Conservation (phyloP, 179 eudicot genomes). For the Beta corolliflora region DNA sequence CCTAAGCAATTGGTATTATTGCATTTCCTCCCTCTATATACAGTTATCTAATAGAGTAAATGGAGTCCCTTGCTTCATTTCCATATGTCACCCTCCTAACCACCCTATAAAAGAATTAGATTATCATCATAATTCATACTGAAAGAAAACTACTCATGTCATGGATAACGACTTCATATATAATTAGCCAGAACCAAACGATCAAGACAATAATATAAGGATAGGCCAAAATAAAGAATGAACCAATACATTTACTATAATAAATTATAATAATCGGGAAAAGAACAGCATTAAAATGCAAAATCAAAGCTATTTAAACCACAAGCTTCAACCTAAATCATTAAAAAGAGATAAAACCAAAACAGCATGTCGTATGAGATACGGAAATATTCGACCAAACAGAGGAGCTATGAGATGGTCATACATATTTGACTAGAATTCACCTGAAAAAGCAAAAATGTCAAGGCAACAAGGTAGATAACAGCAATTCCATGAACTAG, state of each 20-base stretch:
- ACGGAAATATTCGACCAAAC: conserved; percentile 7
- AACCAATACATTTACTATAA: neutral
- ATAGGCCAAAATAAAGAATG: neutral
- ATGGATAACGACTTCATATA: neutral
- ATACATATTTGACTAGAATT: conserved; percentile 1
- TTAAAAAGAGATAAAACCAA: neutral
- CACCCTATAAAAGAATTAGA: neutral
- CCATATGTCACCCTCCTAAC: neutral
- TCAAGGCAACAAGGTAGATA: conserved; percentile 86
- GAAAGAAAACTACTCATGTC: neutral
- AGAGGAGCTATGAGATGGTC: neutral
- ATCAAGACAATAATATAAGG: neutral
- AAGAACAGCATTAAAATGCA: neutral
- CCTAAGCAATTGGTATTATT: neutral
- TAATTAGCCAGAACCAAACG: neutral
- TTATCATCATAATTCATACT: conserved; percentile 1
- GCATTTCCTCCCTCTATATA: neutral
- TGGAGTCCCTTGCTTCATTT: neutral
- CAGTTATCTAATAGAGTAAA: neutral
- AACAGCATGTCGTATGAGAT: neutral
- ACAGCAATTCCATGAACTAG: conserved; percentile 98
- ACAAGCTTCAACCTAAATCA: neutral
- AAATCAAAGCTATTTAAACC: neutral
- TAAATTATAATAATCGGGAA: neutral
- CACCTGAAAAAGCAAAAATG: conserved; percentile 98